phyloP scores from a whole-genome alignment of 176 grass and related monocot species.

The Oryza nivara region DNA sequence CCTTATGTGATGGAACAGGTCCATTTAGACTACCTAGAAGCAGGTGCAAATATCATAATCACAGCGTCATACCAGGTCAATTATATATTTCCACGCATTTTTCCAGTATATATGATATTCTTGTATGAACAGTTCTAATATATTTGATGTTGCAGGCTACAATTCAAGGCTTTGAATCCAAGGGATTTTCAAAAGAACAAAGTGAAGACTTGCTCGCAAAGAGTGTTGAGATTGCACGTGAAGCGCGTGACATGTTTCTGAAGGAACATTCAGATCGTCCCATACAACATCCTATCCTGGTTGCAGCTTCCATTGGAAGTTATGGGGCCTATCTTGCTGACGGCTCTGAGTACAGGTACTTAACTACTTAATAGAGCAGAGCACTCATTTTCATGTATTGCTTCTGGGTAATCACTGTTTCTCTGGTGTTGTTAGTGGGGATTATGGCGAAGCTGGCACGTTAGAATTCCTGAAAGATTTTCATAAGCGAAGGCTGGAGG shows the following conservation, averaged over 20 bases:
- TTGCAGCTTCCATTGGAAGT: constrained; percentile 92
- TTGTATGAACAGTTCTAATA: neutral
- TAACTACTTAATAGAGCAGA: neutral
- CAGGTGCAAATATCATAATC: constrained; percentile 85
- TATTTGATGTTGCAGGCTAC: constrained; percentile 64
- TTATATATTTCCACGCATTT: constrained; percentile 1
- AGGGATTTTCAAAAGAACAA: constrained; percentile 76
- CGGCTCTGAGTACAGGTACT: constrained; percentile 96
- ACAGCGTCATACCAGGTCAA: constrained; percentile 94
- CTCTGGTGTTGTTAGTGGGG: constrained; percentile 61
- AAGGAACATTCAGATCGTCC: constrained; percentile 48
- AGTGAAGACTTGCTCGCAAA: constrained; percentile 68
- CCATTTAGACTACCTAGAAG: constrained; percentile 89
- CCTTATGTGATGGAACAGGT: constrained; percentile 62
- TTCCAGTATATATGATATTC: constrained; percentile 13
- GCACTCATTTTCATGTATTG: neutral
- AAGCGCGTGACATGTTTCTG: constrained; percentile 73
- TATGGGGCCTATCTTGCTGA: constrained; percentile 98
- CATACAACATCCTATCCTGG: constrained; percentile 59
- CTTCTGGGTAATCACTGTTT: constrained; percentile 28
- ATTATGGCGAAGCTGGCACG: constrained; percentile 73
- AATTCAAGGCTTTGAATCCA: constrained; percentile 82
- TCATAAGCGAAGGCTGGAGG: constrained; percentile 71
- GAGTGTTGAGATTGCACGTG: constrained; percentile 81
- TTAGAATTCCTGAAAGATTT: constrained; percentile 85